phyloP scores from a whole-genome alignment of 1,139 yeast species.

The Eremothecium coryli region DNA sequence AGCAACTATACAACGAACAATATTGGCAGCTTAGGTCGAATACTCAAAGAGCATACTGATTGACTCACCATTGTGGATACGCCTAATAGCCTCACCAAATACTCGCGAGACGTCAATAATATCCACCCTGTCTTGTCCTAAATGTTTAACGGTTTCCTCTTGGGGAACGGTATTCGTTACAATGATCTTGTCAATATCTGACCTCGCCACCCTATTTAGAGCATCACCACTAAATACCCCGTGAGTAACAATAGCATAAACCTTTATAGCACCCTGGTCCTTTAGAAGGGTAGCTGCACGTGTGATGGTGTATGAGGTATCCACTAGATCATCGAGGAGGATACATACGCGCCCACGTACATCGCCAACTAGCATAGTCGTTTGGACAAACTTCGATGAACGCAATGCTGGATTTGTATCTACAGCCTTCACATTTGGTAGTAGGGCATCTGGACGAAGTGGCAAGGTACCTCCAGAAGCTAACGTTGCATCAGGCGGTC shows the following conservation, averaged over 20 bases:
- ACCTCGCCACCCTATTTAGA: constrained; percentile 53
- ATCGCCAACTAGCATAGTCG: constrained; percentile 88
- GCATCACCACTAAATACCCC: constrained; percentile 94
- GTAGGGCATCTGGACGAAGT: constrained; percentile 20
- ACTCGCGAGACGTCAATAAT: constrained; percentile 81
- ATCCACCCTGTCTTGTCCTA: constrained; percentile 58
- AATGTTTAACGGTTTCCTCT: constrained; percentile 35
- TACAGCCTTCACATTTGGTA: constrained; percentile 14
- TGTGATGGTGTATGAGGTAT: constrained; percentile 85
- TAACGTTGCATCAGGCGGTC: constrained; percentile 28
- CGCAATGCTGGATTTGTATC: constrained; percentile 9
- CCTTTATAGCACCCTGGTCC: constrained; percentile 84
- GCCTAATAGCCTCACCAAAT: constrained; percentile 87
- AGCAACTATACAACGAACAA: no score
- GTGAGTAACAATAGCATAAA: constrained; percentile 84
- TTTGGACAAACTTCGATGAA: constrained; percentile 25
- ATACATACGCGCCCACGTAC: constrained; percentile 78
- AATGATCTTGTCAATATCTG: constrained; percentile 73
- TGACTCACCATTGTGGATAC: constrained; percentile 95
- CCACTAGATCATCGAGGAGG: constrained; percentile 85
- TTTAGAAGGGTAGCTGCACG: constrained; percentile 85
- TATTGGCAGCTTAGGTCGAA: constrained; percentile 49
- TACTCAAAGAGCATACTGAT: constrained; percentile 91
- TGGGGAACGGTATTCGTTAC: constrained; percentile 96
- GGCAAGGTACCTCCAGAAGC: constrained; percentile 28